phyloP scores from a whole-genome alignment of 2,329 filamentous ascomycete species.

The Bertia moriformis region DNA sequence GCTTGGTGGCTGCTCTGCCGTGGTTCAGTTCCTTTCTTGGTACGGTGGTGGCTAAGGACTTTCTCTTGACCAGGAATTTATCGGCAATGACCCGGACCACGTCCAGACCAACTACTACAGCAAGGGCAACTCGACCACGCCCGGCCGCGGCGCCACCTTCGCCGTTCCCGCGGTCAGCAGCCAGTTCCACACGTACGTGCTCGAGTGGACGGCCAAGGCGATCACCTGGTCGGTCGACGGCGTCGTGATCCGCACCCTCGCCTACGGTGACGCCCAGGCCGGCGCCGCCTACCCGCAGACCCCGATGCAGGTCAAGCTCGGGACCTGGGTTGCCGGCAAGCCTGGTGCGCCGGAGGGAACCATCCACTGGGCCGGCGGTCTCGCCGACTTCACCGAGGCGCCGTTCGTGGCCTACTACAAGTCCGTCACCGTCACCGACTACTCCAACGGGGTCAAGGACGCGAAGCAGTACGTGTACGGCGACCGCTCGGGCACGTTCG shows the following conservation, averaged over 20 bases:
- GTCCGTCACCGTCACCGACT: constrained; percentile 36
- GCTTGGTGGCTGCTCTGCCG: background rate
- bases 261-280: constrained; percentile 27
- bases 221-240: constrained; percentile 47
- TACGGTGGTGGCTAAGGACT: no score
- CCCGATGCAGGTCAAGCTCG: constrained; percentile 52
- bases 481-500: constrained; percentile 30
- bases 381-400: constrained; percentile 31
- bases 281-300: constrained; percentile 53
- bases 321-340: constrained; percentile 37
- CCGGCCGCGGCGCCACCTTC: constrained; percentile 26
- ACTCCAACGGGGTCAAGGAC: constrained; percentile 30
- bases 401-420: constrained; percentile 43
- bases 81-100: constrained; percentile 13
- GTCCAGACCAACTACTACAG: constrained; percentile 37
- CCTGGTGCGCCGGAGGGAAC: constrained; percentile 35
- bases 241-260: constrained; percentile 26
- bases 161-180: constrained; percentile 16
- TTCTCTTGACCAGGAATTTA: constrained; percentile 12
- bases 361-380: constrained; percentile 55
- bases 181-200: constrained; percentile 47
- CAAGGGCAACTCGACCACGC: constrained; percentile 35
- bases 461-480: constrained; percentile 36
- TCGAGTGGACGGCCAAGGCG: constrained; percentile 49
- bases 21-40: no score